phyloP scores from a whole-genome alignment of 495 filamentous ascomycete genomes.

The Aspergillus nidulans region DNA sequence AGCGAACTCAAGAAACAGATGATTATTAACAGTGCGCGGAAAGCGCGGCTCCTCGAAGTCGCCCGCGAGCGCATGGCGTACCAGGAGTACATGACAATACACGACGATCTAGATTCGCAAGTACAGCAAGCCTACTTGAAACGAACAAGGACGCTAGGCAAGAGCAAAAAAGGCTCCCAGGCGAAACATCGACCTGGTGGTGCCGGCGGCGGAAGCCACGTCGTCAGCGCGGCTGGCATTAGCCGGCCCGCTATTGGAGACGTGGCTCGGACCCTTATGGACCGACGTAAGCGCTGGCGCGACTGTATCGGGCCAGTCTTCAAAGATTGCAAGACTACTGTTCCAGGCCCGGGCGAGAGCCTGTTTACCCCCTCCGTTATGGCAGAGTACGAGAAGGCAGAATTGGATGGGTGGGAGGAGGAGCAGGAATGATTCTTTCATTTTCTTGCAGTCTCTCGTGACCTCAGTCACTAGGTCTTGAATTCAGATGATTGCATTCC shows the following conservation, averaged over 20 bases:
- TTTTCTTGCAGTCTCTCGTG: slow-evolving; percentile 2
- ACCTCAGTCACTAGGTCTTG: not conserved
- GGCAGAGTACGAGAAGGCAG: slow-evolving; percentile 57
- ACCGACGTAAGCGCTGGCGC: slow-evolving; percentile 79
- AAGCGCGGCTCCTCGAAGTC: slow-evolving; percentile 76
- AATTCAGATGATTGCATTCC: not conserved
- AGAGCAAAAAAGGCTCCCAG: slow-evolving; percentile 73
- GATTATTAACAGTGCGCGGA: slow-evolving; percentile 83
- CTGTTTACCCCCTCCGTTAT: slow-evolving; percentile 62
- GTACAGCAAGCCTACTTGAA: slow-evolving; percentile 95
- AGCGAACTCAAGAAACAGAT: slow-evolving; percentile 72
- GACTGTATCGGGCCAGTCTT: slow-evolving; percentile 85
- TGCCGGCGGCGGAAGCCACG: slow-evolving; percentile 50
- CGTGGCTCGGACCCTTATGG: slow-evolving; percentile 83
- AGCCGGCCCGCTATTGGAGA: slow-evolving; percentile 84
- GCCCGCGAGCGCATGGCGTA: slow-evolving; percentile 87
- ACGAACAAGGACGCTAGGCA: slow-evolving; percentile 89
- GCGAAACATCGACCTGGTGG: slow-evolving; percentile 69
- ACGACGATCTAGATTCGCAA: slow-evolving; percentile 93
- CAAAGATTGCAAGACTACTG: slow-evolving; percentile 60
- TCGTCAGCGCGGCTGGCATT: slow-evolving; percentile 47
- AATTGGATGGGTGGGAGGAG: slow-evolving; percentile 73
- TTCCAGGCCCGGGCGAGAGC: slow-evolving; percentile 50
- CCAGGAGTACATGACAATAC: slow-evolving; percentile 94
- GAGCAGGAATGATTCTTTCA: slow-evolving; percentile 49